A percentile compares a stretch with the other conserved stretches of the same genome.
phyloP scores from a whole-genome alignment of 2,329 filamentous ascomycete genomes.

The Pseudogymnoascus sp. region DNA sequence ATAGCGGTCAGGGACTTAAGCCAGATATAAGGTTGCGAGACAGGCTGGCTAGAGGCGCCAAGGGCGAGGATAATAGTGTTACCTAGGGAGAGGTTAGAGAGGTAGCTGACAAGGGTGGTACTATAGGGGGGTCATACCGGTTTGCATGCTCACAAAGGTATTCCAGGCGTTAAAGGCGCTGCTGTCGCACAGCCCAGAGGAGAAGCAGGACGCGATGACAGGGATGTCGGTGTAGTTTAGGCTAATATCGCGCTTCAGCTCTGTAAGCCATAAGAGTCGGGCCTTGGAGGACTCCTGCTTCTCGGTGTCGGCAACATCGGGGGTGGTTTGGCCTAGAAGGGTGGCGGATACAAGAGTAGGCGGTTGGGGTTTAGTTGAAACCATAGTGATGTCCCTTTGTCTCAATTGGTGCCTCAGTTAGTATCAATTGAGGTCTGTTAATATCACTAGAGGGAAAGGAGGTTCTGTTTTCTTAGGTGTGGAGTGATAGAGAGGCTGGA shows the following conservation, averaged over 20 bases:
- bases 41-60: conserved; percentile 45
- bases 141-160: conserved; percentile 46
- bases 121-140: conserved; percentile 31
- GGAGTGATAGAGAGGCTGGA: too few relatives aligned
- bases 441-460: too few relatives aligned
- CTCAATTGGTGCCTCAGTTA: background rate
- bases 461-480: too few relatives aligned
- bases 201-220: conserved; percentile 37
- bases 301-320: conserved; percentile 21
- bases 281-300: background rate
- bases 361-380: background rate
- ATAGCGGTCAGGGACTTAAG: conserved; percentile 47
- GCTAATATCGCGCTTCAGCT: conserved; percentile 25
- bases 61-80: conserved; percentile 58
- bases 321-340: conserved; percentile 34
- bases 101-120: background rate
- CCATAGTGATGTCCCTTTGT: background rate
- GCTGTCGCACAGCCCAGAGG: conserved; percentile 40
- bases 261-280: background rate
- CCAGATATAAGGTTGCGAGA: conserved; percentile 44
- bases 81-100: conserved; percentile 29
- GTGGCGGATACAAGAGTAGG: conserved; percentile 28
- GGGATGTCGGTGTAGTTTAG: conserved; percentile 29
- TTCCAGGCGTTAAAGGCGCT: conserved; percentile 40
- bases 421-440: background rate